Conservation (phyloP, 768 basidiomycete species). For the Rhodotorula toruloides region DNA sequence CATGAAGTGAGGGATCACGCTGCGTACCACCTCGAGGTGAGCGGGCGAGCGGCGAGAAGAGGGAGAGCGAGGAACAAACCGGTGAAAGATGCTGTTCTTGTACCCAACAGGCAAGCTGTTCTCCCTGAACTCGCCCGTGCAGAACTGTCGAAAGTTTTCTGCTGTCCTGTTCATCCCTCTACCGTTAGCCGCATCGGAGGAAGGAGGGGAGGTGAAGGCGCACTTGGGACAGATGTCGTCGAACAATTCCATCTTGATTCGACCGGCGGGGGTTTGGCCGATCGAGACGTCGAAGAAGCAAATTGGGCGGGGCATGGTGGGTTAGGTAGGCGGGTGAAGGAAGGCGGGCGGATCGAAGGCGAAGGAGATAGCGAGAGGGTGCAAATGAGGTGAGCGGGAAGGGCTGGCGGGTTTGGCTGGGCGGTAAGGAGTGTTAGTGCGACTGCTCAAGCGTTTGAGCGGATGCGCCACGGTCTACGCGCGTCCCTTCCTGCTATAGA, state of each 20-base stretch:
- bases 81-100: slow-evolving; percentile 39
- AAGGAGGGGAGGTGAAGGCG: background rate
- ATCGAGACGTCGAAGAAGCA: slow-evolving; percentile 98
- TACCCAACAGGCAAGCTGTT: slow-evolving; percentile 41
- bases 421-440: too few relatives aligned
- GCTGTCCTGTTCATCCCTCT: slow-evolving; percentile 61
- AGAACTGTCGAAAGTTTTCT: slow-evolving; percentile 95
- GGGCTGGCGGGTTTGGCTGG: too few relatives aligned
- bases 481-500: too few relatives aligned
- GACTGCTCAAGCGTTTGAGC: too few relatives aligned
- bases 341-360: too few relatives aligned
- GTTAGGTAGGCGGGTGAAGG: background rate
- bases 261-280: slow-evolving; percentile 89
- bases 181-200: background rate
- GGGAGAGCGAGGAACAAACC: slow-evolving; percentile 6
- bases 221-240: slow-evolving; percentile 93
- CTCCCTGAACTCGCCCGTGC: slow-evolving; percentile 92
- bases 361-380: too few relatives aligned
- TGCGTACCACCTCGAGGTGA: too few relatives aligned
- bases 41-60: slow-evolving; percentile 58
- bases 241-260: slow-evolving; percentile 96
- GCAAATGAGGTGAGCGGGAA: too few relatives aligned
- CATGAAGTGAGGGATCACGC: slow-evolving; percentile 60
- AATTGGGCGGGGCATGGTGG: slow-evolving; percentile 58
- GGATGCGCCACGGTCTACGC: too few relatives aligned